Conservation (phyloP, 306 rosid genomes). For the Cyclanthera cordifolia region DNA sequence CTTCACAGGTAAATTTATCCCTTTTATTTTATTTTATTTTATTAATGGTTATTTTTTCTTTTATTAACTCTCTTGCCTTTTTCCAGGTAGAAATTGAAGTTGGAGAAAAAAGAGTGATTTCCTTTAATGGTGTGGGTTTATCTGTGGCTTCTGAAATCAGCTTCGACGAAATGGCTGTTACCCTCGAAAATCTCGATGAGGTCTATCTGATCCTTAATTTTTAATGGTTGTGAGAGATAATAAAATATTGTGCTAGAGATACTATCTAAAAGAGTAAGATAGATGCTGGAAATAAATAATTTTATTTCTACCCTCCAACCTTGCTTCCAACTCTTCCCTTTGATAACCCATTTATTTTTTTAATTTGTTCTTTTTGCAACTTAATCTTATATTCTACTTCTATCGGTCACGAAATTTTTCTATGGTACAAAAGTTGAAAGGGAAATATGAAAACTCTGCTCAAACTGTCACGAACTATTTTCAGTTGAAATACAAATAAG, state of each 20-base stretch:
- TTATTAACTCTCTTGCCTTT: slow-evolving; percentile 13
- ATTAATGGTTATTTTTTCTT: slow-evolving; percentile 7
- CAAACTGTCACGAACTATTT: background rate
- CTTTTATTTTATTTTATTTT: slow-evolving; percentile 17
- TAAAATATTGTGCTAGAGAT: slow-evolving; percentile 10
- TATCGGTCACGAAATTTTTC: background rate
- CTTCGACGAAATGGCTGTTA: slow-evolving; percentile 38
- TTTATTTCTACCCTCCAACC: background rate
- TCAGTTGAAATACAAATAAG: background rate
- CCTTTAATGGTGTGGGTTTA: slow-evolving; percentile 65
- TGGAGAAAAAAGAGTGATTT: slow-evolving; percentile 82
- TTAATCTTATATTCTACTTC: background rate
- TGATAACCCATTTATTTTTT: too few species aligned
- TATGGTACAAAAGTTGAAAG: background rate
- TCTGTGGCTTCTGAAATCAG: slow-evolving; percentile 59
- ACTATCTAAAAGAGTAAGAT: background rate
- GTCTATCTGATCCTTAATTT: slow-evolving; percentile 31
- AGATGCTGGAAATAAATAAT: background rate
- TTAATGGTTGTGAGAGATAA: background rate
- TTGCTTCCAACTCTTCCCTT: background rate
- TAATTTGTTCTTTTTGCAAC: too few species aligned
- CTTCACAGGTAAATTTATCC: slow-evolving; percentile 40
- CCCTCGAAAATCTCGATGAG: slow-evolving; percentile 46
- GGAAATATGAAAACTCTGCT: background rate
- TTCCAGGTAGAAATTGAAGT: slow-evolving; percentile 78